These are phyloP conservation scores for Begonia fuchsioides DNA, from an alignment of 306 rosid genomes.

Conservation along the genomic window DNA sequence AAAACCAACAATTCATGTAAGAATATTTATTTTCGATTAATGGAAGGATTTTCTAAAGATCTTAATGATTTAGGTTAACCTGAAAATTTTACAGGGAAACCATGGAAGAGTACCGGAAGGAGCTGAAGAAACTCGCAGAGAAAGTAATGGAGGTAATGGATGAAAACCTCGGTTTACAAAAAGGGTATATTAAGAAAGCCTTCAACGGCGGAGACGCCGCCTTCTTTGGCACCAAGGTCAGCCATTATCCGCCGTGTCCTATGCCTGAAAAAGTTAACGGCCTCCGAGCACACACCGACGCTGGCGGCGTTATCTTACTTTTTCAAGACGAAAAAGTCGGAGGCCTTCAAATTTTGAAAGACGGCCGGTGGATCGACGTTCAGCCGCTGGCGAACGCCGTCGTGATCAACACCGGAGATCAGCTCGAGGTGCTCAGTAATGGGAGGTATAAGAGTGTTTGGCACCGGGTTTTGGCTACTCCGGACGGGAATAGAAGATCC, in stretches of 20 bases:
- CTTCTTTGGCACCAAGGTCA: slow-evolving; percentile 83
- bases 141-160: slow-evolving; percentile 75
- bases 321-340: slow-evolving; percentile 78
- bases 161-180: slow-evolving; percentile 54
- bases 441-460: slow-evolving; percentile 79
- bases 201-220: slow-evolving; percentile 35
- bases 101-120: slow-evolving; percentile 55
- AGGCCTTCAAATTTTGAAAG: slow-evolving; percentile 83
- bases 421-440: slow-evolving; percentile 79
- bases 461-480: slow-evolving; percentile 53
- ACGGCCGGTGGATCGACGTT: slow-evolving; percentile 69
- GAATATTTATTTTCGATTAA: background rate
- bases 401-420: slow-evolving; percentile 84
- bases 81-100: slow-evolving; percentile 39
- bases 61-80: background rate
- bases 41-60: background rate
- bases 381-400: slow-evolving; percentile 65
- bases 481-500: slow-evolving; percentile 58
- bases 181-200: slow-evolving; percentile 58
- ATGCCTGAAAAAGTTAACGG: slow-evolving; percentile 58
- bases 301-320: slow-evolving; percentile 76
- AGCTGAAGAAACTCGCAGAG: slow-evolving; percentile 52
- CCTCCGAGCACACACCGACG: slow-evolving; percentile 83
- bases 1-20: slow-evolving; percentile 60
- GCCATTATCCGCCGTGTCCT: slow-evolving; percentile 90